Conservation (phyloP, 495 filamentous ascomycete genomes). For the Cercophora newfieldiana region DNA sequence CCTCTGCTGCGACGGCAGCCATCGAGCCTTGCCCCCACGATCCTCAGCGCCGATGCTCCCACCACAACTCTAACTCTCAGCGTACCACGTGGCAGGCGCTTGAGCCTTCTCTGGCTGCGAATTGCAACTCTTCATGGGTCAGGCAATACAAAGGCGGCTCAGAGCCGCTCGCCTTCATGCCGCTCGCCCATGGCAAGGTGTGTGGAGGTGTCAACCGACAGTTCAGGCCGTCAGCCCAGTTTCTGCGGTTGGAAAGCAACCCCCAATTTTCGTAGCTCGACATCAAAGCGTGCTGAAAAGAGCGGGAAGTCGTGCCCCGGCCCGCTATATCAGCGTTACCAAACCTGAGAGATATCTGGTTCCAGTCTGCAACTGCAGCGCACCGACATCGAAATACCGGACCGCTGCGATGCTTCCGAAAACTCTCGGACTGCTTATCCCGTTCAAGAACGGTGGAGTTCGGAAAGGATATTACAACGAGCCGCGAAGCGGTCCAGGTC, state of each 20-base stretch:
- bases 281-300: neutral
- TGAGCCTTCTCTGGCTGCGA: neutral
- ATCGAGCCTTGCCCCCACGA: neutral
- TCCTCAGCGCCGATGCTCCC: neutral
- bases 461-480: too few relatives aligned
- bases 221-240: neutral
- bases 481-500: neutral
- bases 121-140: neutral
- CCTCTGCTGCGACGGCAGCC: neutral
- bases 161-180: neutral
- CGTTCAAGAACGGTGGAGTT: too few relatives aligned
- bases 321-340: neutral
- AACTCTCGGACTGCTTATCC: too few relatives aligned
- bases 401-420: too few relatives aligned
- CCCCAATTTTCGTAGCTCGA: neutral
- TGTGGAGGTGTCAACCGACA: neutral
- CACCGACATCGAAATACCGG: too few relatives aligned
- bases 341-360: neutral
- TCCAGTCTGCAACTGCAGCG: neutral
- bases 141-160: neutral
- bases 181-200: neutral
- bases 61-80: slow-evolving; percentile 8
- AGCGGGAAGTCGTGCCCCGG: neutral
- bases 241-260: neutral
- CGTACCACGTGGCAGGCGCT: slow-evolving; percentile 20